Evolutionary conservation across 805 yeast species (phyloP).

Genomic region (Scheffersomyces amazonensis): DNA sequence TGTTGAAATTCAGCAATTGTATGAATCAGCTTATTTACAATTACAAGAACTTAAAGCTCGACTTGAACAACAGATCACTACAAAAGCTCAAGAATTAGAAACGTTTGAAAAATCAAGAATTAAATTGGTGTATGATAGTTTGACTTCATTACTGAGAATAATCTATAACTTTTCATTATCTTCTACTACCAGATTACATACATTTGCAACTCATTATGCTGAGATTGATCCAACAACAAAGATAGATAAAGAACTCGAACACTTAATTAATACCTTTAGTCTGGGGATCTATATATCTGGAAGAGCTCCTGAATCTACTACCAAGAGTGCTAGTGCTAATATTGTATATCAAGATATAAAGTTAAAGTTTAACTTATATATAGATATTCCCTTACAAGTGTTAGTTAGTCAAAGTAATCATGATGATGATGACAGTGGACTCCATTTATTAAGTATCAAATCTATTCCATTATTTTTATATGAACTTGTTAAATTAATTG

Average conservation of each 20-base stretch:
- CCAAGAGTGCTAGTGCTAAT: slow-evolving; percentile 21
- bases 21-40: slow-evolving; percentile 31
- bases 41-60: slow-evolving; percentile 28
- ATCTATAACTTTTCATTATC: slow-evolving; percentile 23
- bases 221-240: slow-evolving; percentile 16
- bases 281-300: slow-evolving; percentile 35
- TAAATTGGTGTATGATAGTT: slow-evolving; percentile 28
- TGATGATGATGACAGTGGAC: slow-evolving; percentile 1
- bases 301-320: no score
- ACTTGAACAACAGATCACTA: slow-evolving; percentile 26
- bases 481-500: slow-evolving; percentile 17
- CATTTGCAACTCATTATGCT: slow-evolving; percentile 19
- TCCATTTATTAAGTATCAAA: slow-evolving; percentile 18
- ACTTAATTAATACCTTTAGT: slow-evolving; percentile 20
- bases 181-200: slow-evolving; percentile 21
- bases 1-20: slow-evolving; percentile 24
- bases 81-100: slow-evolving; percentile 22
- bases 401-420: slow-evolving; percentile 11
- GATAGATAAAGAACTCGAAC: slow-evolving; percentile 21
- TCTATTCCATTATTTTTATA: slow-evolving; percentile 33
- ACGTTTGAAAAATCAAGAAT: slow-evolving; percentile 34
- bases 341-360: slow-evolving; percentile 36
- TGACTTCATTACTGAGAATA: slow-evolving; percentile 32
- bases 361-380: slow-evolving; percentile 34
- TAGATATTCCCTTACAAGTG: slow-evolving; percentile 39